Base-by-base conservation (phyloP, 192 early-diverging fungal genomes). In the Coemansia sp. region DNA sequence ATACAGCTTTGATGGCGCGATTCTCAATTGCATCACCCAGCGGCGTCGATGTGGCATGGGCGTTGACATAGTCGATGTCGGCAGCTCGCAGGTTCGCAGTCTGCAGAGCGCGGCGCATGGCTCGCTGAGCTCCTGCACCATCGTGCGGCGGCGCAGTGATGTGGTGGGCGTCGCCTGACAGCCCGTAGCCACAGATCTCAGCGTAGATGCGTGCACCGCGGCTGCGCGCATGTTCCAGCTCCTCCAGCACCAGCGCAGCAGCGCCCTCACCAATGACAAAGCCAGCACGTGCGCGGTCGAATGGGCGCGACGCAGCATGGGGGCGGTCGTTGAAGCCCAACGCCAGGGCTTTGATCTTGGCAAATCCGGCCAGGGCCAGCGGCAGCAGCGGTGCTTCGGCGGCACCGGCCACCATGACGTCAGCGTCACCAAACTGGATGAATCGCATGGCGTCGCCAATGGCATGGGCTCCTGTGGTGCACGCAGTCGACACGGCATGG, bases 211-310 rank as follows among this genome's bases (percentile, higher is more conserved):
- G 79, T 12, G 94, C 94, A n/a, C 91, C 91, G 41, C 96, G 87
- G 21, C 72, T 70, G 59, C 75, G 86, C 9, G 96, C 96, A 65
- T 96, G 96, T 49, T 92, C 89, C 57, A 85, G 87, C 66, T 95
- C 93, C 60, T 98, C 96, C 24, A 98, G 82, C 0, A 98, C 90
- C 32, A 98, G 79, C 9, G 92, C 83, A 1, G 90, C 96, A 3
- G 93, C 85, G 7, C 96, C 96, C 60, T 98, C 96, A 14, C 93
- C 92, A 32, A 98, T 94, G 2, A 97, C 96, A 72, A 97, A 98
- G 10, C 96, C 96, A 57, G 88, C 86, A 2, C 96, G 87, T 60
- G 87, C 84, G 17, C 60, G 67, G 72, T 97, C 94, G 84, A 98
- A 98, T 1, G 96, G 96, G 21, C 96, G 80, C 38, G 94, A 97